phyloP scores from a whole-genome alignment of 139 green algal species.

The Chlorella ohadii region DNA sequence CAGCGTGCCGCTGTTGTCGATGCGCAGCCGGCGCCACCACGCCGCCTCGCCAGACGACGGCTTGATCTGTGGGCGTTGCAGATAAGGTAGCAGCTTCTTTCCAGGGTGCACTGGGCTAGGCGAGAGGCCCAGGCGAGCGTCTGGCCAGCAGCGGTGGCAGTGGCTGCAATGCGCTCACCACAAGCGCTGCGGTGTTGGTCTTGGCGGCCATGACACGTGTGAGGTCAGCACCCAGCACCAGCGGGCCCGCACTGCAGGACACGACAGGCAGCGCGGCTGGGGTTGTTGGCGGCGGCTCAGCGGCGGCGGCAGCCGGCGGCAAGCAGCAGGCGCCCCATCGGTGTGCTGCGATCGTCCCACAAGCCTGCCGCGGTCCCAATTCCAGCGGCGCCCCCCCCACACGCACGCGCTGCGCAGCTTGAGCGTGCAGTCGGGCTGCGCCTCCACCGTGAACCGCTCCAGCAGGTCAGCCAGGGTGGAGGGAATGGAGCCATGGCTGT shows the following conservation, averaged over 20 bases:
- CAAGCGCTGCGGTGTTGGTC: conserved; percentile 9
- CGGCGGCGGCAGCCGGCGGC: neutral
- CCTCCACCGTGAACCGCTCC: conserved; percentile 46
- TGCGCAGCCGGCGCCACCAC: conserved; percentile 39
- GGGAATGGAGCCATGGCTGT: neutral
- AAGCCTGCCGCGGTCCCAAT: too few relatives aligned
- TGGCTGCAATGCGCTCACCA: conserved; percentile 31
- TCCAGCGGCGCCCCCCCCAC: neutral
- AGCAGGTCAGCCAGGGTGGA: conserved; percentile 38
- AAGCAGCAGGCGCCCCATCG: too few relatives aligned
- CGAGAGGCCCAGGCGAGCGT: neutral
- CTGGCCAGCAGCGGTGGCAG: neutral
- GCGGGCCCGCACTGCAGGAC: conserved; percentile 20
- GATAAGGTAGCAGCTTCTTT: too few relatives aligned
- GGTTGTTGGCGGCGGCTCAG: too few relatives aligned
- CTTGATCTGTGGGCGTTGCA: conserved; percentile 31
- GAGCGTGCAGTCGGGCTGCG: conserved; percentile 24
- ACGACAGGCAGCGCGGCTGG: neutral
- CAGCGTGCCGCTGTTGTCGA: conserved; percentile 33
- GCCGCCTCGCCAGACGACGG: neutral
- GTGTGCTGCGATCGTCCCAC: neutral
- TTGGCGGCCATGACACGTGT: neutral
- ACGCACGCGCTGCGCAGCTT: conserved; percentile 40
- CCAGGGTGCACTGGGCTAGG: too few relatives aligned
- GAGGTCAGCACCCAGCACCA: conserved; percentile 34